Base-by-base conservation (phyloP, 2,329 filamentous ascomycete genomes). In the Paraphoma sp. region DNA sequence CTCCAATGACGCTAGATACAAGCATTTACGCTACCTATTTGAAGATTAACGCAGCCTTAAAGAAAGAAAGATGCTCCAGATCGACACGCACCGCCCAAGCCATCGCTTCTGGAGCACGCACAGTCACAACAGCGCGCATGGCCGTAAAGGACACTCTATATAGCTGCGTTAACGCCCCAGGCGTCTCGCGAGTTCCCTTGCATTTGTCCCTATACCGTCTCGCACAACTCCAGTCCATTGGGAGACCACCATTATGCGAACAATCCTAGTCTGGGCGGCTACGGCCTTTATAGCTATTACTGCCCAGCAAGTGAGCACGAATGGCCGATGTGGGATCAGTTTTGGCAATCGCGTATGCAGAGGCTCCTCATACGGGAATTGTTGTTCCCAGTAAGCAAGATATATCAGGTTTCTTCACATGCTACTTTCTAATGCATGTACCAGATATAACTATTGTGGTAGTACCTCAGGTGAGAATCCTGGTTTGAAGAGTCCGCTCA, bases 361-460 rank as follows among this genome's bases (percentile, higher is more conserved):
- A 9, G 49, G 49, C 41, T 18, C 28, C 41, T 18, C 28, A 6
- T 51, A 45, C 28, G 49, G 49, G n/a, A 36, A 51, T 10, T 51
- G 49, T 23, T 51, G 49, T 45, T 51, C 49, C 49, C 14, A 38
- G 33, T 38, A 38, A 38, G 33, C 6, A 38, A 6, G 6, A 11
- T 11, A 38, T 38, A 38, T 6, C 49, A 45, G 49, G 23, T 4
- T 31, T 28, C 16, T 45, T 8, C 40, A 16, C 17, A 30, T 23
- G 5, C 8, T 14, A 30, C 17, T 1, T n/a, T 30, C 23, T 45
- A 29, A 45, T 38, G 8, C 23, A n/a, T 36, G 43, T 31, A 29
- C n/a, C 28, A 51, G 49, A 38, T 51, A 51, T 23, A 41, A 41
- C 17, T 51, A 41, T 40, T 51, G 49, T 28, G 49, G 49, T 23